A percentile compares a stretch with the other conserved stretches of the same genome.
These are phyloP conservation scores for Creolimax fragrantissima DNA, from an alignment of 78 protist species.

Conservation along the genomic window DNA sequence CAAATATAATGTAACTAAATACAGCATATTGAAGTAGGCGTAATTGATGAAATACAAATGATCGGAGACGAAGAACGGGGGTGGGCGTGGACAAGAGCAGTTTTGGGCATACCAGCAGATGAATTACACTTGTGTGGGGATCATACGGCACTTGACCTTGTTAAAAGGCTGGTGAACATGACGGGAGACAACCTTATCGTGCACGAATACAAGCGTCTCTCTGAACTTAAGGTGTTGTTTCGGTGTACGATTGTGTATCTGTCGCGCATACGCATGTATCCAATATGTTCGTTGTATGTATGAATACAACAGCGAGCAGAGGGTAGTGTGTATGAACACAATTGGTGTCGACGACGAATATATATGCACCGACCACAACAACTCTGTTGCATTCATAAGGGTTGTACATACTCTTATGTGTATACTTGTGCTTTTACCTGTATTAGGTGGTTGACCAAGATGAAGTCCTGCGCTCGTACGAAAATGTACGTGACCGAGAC, in stretches of 20 bases:
- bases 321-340: too few relatives aligned
- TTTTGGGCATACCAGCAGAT: conserved; percentile 36
- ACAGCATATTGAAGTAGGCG: conserved; percentile 40
- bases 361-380: too few relatives aligned
- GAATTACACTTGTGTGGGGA: conserved; percentile 66
- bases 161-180: background rate
- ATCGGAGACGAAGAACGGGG: conserved; percentile 43
- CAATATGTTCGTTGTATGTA: background rate
- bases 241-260: background rate
- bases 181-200: conserved; percentile 37
- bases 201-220: conserved; percentile 26
- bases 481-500: too few relatives aligned
- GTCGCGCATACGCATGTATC: background rate
- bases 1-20: too few relatives aligned
- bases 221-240: background rate
- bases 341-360: too few relatives aligned
- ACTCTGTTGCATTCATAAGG: too few relatives aligned
- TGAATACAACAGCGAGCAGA: too few relatives aligned
- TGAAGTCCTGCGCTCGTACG: too few relatives aligned
- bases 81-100: conserved; percentile 66
- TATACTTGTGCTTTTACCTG: too few relatives aligned
- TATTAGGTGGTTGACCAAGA: too few relatives aligned
- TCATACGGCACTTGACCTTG: background rate
- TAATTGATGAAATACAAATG: conserved; percentile 62
- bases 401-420: too few relatives aligned